Evolutionary conservation across 352 stramenopile genomes (phyloP).

Genomic region (Phytophthora boehmeriae): DNA sequence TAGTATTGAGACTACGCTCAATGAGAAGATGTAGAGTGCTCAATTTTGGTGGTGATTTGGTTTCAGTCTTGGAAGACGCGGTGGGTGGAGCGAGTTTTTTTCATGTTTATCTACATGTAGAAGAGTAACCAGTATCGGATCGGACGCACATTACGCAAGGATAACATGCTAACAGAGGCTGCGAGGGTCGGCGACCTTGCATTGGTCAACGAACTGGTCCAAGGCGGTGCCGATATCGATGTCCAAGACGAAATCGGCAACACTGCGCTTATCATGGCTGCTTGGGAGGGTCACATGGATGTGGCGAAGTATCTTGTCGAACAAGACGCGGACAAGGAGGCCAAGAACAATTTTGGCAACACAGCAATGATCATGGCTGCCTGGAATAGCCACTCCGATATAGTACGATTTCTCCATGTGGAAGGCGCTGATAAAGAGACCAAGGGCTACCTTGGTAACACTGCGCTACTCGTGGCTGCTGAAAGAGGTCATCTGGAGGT

Average conservation of each 20-base stretch:
- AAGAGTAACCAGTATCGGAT: too few species aligned
- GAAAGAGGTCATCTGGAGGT: slow-evolving; percentile 1
- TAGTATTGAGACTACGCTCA: too few species aligned
- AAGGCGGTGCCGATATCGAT: neutral
- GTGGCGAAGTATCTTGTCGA: slow-evolving; percentile 22
- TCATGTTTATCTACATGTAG: too few species aligned
- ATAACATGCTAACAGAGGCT: neutral
- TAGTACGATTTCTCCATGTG: slow-evolving; percentile 12
- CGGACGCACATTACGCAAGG: too few species aligned
- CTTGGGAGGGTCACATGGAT: neutral
- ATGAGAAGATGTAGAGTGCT: too few species aligned
- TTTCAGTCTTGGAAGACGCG: too few species aligned
- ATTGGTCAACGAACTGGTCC: neutral
- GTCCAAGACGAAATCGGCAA: neutral
- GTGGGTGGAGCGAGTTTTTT: too few species aligned
- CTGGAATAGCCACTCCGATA: slow-evolving; percentile 6
- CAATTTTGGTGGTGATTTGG: too few species aligned
- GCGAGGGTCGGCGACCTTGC: too few species aligned
- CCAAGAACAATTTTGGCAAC: neutral
- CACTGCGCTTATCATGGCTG: slow-evolving; percentile 13
- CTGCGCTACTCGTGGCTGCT: slow-evolving; percentile 5
- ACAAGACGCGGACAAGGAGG: slow-evolving; percentile 9
- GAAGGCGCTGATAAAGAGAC: slow-evolving; percentile 9
- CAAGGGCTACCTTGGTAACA: neutral
- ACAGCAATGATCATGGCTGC: slow-evolving; percentile 13